Conservation (phyloP, 768 basidiomycete genomes). For the Rhodosporidiobolus odoratus region DNA sequence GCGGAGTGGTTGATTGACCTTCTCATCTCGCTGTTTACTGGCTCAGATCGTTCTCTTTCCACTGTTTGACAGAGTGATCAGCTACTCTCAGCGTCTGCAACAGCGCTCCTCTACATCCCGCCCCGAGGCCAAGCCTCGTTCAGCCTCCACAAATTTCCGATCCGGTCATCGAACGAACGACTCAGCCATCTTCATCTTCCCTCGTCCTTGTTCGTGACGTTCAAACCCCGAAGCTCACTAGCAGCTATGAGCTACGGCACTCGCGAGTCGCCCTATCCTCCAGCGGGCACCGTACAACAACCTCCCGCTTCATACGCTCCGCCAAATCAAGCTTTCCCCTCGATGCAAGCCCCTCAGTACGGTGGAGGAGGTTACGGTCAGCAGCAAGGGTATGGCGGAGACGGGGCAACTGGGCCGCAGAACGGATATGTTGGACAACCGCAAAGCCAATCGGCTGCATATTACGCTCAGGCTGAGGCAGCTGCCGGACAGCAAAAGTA, state of each 20-base stretch:
- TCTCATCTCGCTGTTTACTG: no score
- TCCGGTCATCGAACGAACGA: no score
- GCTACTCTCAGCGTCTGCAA: no score
- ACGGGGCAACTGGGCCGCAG: background rate
- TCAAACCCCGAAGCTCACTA: no score
- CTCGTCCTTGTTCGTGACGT: no score
- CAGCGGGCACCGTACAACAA: slow-evolving; percentile 6
- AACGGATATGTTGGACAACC: no score
- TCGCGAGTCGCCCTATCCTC: slow-evolving; percentile 16
- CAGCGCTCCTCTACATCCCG: no score
- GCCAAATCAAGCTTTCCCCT: background rate
- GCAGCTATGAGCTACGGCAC: background rate
- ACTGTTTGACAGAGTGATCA: no score
- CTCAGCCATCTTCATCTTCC: background rate
- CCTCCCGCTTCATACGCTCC: slow-evolving; percentile 2
- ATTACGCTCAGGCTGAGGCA: slow-evolving; percentile 1
- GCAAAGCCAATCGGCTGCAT: background rate
- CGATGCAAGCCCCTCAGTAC: background rate
- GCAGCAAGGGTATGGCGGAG: background rate
- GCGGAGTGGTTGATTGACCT: no score
- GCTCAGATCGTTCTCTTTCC: no score
- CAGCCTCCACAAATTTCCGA: no score
- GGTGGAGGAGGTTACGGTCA: background rate
- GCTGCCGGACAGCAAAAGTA: slow-evolving; percentile 4
- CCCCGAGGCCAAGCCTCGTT: no score